phyloP scores from a whole-genome alignment of 192 early-diverging fungal genomes.

The Backusella tuberculispora region DNA sequence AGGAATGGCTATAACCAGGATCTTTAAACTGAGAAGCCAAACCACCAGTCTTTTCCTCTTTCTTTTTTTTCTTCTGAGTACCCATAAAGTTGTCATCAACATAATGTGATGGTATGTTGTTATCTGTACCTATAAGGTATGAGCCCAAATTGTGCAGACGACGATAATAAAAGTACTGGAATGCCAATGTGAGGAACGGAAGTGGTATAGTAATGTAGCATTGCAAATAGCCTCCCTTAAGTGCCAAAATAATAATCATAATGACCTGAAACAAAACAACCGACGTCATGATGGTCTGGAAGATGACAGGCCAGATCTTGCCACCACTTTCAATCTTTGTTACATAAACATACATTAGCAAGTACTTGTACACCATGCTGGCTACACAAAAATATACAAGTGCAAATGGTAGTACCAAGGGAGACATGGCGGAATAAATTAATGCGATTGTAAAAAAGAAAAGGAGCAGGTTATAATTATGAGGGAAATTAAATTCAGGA shows the following conservation, averaged over 20 bases:
- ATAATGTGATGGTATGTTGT: constrained; percentile 53
- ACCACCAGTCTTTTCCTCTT: neutral
- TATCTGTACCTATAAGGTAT: constrained; percentile 23
- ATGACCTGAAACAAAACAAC: constrained; percentile 70
- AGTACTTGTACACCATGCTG: constrained; percentile 74
- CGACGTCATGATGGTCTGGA: constrained; percentile 67
- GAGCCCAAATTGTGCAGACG: constrained; percentile 36
- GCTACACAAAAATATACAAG: constrained; percentile 65
- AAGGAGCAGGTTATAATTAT: constrained; percentile 66
- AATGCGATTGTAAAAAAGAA: constrained; percentile 77
- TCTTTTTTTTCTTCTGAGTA: neutral
- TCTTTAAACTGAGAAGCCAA: constrained; percentile 67
- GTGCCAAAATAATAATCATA: constrained; percentile 64
- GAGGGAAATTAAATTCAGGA: constrained; percentile 74
- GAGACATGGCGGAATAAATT: constrained; percentile 74
- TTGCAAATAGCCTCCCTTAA: constrained; percentile 47
- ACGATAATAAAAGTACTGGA: constrained; percentile 53
- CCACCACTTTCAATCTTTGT: constrained; percentile 77
- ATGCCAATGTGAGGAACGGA: constrained; percentile 59
- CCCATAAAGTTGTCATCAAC: constrained; percentile 37
- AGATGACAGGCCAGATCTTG: constrained; percentile 69
- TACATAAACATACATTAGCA: constrained; percentile 72
- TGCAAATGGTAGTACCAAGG: constrained; percentile 70
- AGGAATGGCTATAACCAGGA: constrained; percentile 58
- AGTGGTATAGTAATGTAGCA: constrained; percentile 62